Percentiles rank a stretch among this genome's conserved stretches.
phyloP scores from a whole-genome alignment of 2,329 filamentous ascomycete species.

The Fusarium tuaranense region DNA sequence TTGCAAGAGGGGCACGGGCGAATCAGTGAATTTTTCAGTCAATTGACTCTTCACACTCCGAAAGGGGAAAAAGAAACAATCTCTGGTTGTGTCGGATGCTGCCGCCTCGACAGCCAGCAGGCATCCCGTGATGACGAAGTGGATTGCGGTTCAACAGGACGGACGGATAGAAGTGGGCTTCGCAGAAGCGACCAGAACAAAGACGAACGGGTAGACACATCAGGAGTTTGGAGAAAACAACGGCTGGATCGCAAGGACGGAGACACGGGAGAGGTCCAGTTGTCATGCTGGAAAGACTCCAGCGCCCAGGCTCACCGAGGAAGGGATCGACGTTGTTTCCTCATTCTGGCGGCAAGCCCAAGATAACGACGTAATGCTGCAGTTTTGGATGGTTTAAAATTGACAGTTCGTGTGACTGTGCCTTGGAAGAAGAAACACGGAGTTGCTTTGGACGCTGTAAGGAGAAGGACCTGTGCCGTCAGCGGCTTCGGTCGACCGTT shows the following conservation, averaged over 20 bases:
- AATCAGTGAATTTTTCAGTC: constrained; percentile 8
- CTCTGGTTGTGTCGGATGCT: constrained; percentile 10
- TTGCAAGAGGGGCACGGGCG: constrained; percentile 4
- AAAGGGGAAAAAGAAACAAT: background rate
- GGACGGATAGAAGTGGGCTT: constrained; percentile 22
- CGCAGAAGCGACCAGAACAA: constrained; percentile 14
- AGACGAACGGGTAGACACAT: constrained; percentile 36
- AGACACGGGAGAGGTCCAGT: constrained; percentile 29
- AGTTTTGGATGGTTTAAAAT: constrained; percentile 10
- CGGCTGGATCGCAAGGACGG: constrained; percentile 21
- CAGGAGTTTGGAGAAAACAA: constrained; percentile 22
- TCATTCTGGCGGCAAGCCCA: constrained; percentile 5
- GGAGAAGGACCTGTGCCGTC: constrained; percentile 24
- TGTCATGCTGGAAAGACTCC: constrained; percentile 29
- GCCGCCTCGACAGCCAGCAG: constrained; percentile 12
- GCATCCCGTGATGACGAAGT: constrained; percentile 20
- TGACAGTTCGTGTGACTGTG: constrained; percentile 25
- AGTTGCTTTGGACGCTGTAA: constrained; percentile 17
- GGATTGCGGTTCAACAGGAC: constrained; percentile 13
- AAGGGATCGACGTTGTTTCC: constrained; percentile 37
- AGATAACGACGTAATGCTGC: constrained; percentile 40
- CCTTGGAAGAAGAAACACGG: constrained; percentile 11
- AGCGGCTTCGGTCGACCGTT: constrained; percentile 31
- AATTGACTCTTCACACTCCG: constrained; percentile 18
- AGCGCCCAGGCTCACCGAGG: constrained; percentile 26